These are phyloP conservation scores for Retiboletus flavoniger DNA, from an alignment of 1,284 basidiomycete species.

Conservation along the genomic window DNA sequence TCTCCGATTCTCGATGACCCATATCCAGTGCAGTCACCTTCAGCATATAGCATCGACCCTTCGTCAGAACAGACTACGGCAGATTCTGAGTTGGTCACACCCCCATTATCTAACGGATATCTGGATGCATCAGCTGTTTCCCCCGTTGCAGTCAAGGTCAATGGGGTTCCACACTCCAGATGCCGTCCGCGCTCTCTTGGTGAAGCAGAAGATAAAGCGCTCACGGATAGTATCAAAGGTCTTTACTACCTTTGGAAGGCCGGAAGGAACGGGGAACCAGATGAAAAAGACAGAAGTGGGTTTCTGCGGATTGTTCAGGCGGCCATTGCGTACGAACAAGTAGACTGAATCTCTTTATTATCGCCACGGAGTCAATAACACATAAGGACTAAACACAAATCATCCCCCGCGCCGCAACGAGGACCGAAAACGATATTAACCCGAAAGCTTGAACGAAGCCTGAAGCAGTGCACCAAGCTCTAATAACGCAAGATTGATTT, in stretches of 20 bases:
- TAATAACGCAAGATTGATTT: conserved; percentile 28
- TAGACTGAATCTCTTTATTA: conserved; percentile 3
- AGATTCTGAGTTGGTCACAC: conserved; percentile 32
- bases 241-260: conserved; percentile 33
- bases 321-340: conserved; percentile 24
- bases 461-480: conserved; percentile 24
- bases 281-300: conserved; percentile 13
- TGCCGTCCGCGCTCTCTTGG: not conserved
- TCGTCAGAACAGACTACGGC: conserved; percentile 16
- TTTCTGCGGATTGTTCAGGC: conserved; percentile 32
- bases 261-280: conserved; percentile 18
- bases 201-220: conserved; percentile 17
- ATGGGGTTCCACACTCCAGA: conserved; percentile 9
- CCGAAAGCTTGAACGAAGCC: conserved; percentile 10
- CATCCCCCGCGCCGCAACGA: not conserved
- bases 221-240: conserved; percentile 35
- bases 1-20: conserved; percentile 10
- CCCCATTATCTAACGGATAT: conserved; percentile 13
- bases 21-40: conserved; percentile 9
- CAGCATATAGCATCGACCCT: conserved; percentile 8
- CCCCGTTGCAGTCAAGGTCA: conserved; percentile 16
- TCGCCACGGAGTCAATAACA: not conserved
- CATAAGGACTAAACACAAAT: not conserved
- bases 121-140: conserved; percentile 16
- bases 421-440: not conserved